phyloP scores from a whole-genome alignment of 2,329 filamentous ascomycete species.

The Lecanicillium sp. region DNA sequence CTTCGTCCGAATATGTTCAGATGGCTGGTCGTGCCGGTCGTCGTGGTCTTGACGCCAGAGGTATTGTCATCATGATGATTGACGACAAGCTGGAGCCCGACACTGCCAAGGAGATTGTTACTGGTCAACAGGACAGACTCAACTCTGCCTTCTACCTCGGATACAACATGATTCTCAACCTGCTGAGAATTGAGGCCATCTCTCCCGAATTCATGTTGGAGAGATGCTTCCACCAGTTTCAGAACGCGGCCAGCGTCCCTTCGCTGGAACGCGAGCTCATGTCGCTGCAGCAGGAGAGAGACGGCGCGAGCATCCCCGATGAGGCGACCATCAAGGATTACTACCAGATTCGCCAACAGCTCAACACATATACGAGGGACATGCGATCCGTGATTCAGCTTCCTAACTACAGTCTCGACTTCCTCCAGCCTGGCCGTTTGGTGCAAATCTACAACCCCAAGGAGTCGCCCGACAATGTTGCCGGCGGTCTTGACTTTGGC shows the following conservation, averaged over 20 bases:
- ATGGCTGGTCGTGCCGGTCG: constrained; percentile 97
- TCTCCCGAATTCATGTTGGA: constrained; percentile 99
- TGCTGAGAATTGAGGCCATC: constrained; percentile 97
- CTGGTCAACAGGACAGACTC: constrained; percentile 91
- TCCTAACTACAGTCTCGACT: constrained; percentile 78
- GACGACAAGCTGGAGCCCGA: constrained; percentile 93
- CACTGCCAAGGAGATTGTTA: constrained; percentile 90
- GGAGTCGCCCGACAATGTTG: constrained; percentile 35
- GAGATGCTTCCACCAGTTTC: constrained; percentile 96
- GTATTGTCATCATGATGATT: constrained; percentile 99
- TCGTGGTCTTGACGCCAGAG: constrained; percentile 93
- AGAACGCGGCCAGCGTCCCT: constrained; percentile 85
- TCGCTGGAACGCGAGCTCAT: constrained; percentile 76
- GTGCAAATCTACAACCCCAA: constrained; percentile 74
- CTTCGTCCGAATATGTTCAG: constrained; percentile 90
- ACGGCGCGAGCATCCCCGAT: constrained; percentile 71
- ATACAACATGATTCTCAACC: constrained; percentile 98
- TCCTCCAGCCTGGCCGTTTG: constrained; percentile 79
- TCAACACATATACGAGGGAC: constrained; percentile 77
- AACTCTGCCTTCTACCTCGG: constrained; percentile 97
- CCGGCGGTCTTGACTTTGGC: constrained; percentile 64
- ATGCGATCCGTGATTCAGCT: constrained; percentile 91
- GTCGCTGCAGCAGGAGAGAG: constrained; percentile 68
- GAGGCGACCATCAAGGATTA: constrained; percentile 90
- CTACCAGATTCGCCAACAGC: constrained; percentile 79